A percentile compares a stretch with the other conserved stretches of the same genome.
These are phyloP conservation scores for Aspergillus melleus DNA, from an alignment of 2,329 filamentous ascomycete genomes.

Conservation along the genomic window DNA sequence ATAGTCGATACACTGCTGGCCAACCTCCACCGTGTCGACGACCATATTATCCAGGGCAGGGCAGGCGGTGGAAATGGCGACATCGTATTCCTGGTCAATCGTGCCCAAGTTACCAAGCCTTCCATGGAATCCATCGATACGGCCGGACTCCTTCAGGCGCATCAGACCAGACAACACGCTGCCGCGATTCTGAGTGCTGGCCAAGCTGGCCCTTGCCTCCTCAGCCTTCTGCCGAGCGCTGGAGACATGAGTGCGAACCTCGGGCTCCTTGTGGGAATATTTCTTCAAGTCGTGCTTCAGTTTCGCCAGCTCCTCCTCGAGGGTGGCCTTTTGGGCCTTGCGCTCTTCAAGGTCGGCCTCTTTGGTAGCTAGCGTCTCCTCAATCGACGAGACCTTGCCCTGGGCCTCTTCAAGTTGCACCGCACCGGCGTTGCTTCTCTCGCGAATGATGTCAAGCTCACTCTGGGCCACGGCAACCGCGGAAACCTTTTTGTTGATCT, in stretches of 20 bases:
- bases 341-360: slow-evolving; percentile 72
- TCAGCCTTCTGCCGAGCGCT: slow-evolving; percentile 92
- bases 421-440: slow-evolving; percentile 84
- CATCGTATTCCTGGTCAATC: slow-evolving; percentile 91
- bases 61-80: slow-evolving; percentile 97
- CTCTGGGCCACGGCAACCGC: slow-evolving; percentile 92
- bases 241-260: slow-evolving; percentile 80
- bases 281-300: slow-evolving; percentile 72
- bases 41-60: slow-evolving; percentile 92
- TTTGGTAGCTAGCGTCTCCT: slow-evolving; percentile 71
- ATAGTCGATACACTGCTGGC: slow-evolving; percentile 97
- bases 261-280: slow-evolving; percentile 74
- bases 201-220: slow-evolving; percentile 86
- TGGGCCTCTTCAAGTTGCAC: slow-evolving; percentile 81
- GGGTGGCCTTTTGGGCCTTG: slow-evolving; percentile 67
- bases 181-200: slow-evolving; percentile 86
- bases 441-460: slow-evolving; percentile 85
- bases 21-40: slow-evolving; percentile 91
- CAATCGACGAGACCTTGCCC: slow-evolving; percentile 71
- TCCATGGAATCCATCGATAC: slow-evolving; percentile 96
- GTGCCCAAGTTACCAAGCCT: slow-evolving; percentile 90
- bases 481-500: slow-evolving; percentile 94
- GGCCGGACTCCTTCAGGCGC: slow-evolving; percentile 91
- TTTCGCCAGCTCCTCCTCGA: slow-evolving; percentile 73
- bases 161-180: slow-evolving; percentile 90